Conservation (phyloP, 495 filamentous ascomycete genomes). For the Pyrenopolyporus hunteri region DNA sequence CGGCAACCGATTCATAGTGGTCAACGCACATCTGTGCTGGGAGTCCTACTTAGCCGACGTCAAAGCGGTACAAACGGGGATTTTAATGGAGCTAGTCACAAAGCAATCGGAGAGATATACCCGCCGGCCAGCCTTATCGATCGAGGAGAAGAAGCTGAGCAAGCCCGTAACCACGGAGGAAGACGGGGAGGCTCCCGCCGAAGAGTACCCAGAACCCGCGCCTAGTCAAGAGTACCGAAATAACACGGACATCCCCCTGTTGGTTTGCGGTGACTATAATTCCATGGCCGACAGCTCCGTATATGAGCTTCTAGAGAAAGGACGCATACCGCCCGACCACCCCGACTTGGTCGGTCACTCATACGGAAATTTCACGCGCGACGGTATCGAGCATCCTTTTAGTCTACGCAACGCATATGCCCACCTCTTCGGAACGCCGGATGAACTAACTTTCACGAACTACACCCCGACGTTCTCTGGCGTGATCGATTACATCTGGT, state of each 20-base stretch:
- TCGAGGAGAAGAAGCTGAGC: constrained; percentile 79
- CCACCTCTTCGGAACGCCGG: constrained; percentile 64
- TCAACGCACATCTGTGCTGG: constrained; percentile 94
- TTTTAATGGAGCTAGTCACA: constrained; percentile 87
- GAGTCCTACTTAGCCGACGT: constrained; percentile 89
- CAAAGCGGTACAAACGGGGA: constrained; percentile 92
- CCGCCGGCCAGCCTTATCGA: constrained; percentile 64
- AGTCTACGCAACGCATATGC: constrained; percentile 86
- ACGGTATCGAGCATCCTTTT: constrained; percentile 94
- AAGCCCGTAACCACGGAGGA: constrained; percentile 65
- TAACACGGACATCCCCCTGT: constrained; percentile 84
- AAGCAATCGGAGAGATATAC: constrained; percentile 83
- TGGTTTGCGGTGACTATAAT: constrained; percentile 97
- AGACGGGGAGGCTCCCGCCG: constrained; percentile 40
- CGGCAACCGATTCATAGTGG: constrained; percentile 85
- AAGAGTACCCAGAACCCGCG: constrained; percentile 54
- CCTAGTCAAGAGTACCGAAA: constrained; percentile 74
- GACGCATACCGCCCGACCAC: constrained; percentile 73
- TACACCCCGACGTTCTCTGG: constrained; percentile 90
- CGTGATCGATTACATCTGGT: constrained; percentile 97
- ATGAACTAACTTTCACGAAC: constrained; percentile 92
- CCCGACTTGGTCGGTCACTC: constrained; percentile 70
- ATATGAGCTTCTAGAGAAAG: constrained; percentile 83
- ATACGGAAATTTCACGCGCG: constrained; percentile 89
- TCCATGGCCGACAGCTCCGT: constrained; percentile 82